A percentile compares a stretch with the other conserved stretches of the same genome.
Conservation (phyloP, 192 early-diverging fungal species). For the Linderina pennispora region DNA sequence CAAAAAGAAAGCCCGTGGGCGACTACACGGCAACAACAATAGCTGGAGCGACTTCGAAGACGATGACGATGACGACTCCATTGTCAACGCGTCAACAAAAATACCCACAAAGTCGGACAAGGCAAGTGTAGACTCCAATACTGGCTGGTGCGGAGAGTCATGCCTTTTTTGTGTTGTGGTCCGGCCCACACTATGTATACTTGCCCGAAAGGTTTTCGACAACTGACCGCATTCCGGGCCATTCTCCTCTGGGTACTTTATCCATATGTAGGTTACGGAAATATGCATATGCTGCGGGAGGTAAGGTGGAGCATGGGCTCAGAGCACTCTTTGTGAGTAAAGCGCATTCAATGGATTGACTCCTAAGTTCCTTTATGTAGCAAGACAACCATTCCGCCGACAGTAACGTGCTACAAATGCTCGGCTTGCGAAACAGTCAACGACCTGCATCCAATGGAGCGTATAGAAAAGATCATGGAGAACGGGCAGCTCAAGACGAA, state of each 20-base stretch:
- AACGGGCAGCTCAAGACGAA: conserved; percentile 7
- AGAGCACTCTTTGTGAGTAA: too few species aligned
- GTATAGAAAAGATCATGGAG: conserved; percentile 11
- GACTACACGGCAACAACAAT: background rate
- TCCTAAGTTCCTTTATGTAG: background rate
- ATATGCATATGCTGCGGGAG: conserved; percentile 34
- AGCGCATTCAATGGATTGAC: too few species aligned
- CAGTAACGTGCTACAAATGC: conserved; percentile 70
- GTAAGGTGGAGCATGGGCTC: background rate
- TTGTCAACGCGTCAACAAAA: background rate
- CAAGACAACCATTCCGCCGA: conserved; percentile 20
- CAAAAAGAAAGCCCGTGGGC: conserved; percentile 27
- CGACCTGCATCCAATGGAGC: conserved; percentile 44
- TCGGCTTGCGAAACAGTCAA: conserved; percentile 88
- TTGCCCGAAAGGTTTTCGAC: too few species aligned
- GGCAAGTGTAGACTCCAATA: too few species aligned
- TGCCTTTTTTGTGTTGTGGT: too few species aligned
- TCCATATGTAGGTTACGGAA: conserved; percentile 5
- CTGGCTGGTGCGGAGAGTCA: too few species aligned
- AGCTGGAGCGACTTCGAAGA: conserved; percentile 2
- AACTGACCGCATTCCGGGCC: too few species aligned
- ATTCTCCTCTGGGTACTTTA: too few species aligned
- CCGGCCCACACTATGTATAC: too few species aligned
- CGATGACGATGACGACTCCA: conserved; percentile 2
- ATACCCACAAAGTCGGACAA: background rate